These are phyloP conservation scores for Raddia guianensis DNA, from an alignment of 176 grass and related monocot species.

Conservation along the genomic window DNA sequence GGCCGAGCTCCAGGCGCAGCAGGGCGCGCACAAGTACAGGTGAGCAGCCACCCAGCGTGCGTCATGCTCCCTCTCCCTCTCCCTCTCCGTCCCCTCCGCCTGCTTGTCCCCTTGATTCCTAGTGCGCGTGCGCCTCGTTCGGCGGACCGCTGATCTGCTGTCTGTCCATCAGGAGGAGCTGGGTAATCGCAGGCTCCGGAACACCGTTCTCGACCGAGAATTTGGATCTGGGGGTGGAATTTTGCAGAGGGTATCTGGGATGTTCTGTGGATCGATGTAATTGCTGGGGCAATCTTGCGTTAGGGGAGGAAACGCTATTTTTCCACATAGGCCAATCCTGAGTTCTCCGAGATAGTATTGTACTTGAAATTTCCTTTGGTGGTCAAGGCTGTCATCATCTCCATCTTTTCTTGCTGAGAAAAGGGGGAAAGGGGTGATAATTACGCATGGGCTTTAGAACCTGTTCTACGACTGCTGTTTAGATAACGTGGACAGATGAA, in stretches of 20 bases:
- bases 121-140: neutral
- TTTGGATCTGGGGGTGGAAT: conserved; percentile 25
- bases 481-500: neutral
- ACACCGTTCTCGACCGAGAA: neutral
- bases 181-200: neutral
- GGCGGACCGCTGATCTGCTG: neutral
- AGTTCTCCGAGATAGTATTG: conserved; percentile 11
- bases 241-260: neutral
- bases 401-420: neutral
- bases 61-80: neutral
- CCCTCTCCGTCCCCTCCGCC: neutral
- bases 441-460: conserved; percentile 6
- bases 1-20: conserved; percentile 76
- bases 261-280: neutral
- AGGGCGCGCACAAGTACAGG: conserved; percentile 85
- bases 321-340: neutral
- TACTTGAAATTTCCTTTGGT: neutral
- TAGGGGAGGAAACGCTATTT: neutral
- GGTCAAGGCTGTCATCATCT: neutral
- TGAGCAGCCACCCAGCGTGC: neutral
- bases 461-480: neutral
- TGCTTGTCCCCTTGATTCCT: neutral
- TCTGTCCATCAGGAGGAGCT: neutral
- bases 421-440: too few species aligned
- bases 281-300: neutral